Base-by-base conservation (phyloP, 1,284 basidiomycete species). In the Rhodotorula sp. region DNA sequence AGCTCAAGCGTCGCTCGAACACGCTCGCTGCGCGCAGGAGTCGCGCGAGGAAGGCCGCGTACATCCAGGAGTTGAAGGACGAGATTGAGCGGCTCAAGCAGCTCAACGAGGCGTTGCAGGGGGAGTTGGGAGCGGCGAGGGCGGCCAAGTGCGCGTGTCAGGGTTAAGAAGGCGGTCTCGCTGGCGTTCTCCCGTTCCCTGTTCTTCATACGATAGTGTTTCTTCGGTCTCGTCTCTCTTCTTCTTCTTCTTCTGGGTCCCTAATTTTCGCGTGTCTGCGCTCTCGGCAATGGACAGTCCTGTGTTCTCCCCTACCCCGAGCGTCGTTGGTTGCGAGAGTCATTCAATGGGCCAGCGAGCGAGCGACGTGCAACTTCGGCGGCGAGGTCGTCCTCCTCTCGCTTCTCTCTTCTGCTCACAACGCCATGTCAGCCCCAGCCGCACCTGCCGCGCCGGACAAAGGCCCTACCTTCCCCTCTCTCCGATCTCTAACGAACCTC, bases 21-120 rank as follows among this genome's bases (percentile, higher is more conserved):
- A 91, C 90, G 1, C 79, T 92, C 20, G 90, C 90, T 0, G 90
- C 90, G 51, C 84, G 90, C 13, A 85, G 88, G 64, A 87, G 85
- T 74, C 83, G 90, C 11, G 87, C 87, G 84, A 84, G 90, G 53
- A 92, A 91, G 84, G 81, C 89, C 34, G 86, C 89, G 82, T 85
- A 89, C 73, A 85, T 88, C 76, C 83, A 84, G 69, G 82, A 84
- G 75, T 80, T 91, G 62, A 86, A 90, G 82, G 79, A 82, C 16
- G 79, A 77, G 48, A 77, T 87, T 44, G 65, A 63, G 18, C 31
- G 52, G 10, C 82, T 92, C 22, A 86, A 85, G 58, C 46, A 51
- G 53, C 46, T 61, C 31, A 68, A 68, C 58, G 67, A 68, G 58
- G 40, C 50, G 31, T 50, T 70, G 51, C 55, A 56, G 61, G 30